Evolutionary conservation across 2,329 filamentous ascomycete genomes (phyloP), one percentile per base, ranked within the genome.

Genomic region (Phoma herbarum): DNA sequence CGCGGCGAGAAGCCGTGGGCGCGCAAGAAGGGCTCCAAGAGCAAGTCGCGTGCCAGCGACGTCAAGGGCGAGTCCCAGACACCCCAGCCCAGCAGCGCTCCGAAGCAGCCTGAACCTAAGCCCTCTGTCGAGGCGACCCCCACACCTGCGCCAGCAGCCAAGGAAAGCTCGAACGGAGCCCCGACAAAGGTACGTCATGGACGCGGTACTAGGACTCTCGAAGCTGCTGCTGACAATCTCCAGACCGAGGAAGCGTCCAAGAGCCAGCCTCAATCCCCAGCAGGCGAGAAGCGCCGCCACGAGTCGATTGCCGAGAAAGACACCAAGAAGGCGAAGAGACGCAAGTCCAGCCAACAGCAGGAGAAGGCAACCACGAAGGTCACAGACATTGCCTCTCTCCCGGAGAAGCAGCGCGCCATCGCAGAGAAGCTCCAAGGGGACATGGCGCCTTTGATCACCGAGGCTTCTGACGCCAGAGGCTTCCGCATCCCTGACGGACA

Each of bases 1-100:
- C 86, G 85, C 41, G 95, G 94, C 5, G 92, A 97, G 79, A 90
- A 88, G 77, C 90, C 92, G 0, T 98, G 95, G 95, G 80, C 77
- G 79, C 84, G 77, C 78, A 87, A 82, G 78, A 86, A 80, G 79
- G 84, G 83, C 65, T 79, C 80, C 60, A 84, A 82, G 66, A 81
- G 75, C 78, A 90, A 90, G 89, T 79, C 85, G 85, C 69, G 80
- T 62, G 80, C 77, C 29, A 92, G 89, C 73, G 90, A 94, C 65
- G 75, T 79, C 55, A 81, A 81, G 59, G 72, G 78, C 14, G 83
- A 83, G 20, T 55, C 65, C 35, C 57, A 63, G 57, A 68, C 64
- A 12, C 67, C 63, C 6, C 69, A 66, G 33, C 61, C 59, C 8
- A 57, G 59, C 35, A 56, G 52, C 35, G 57, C 51, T 12, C 45